These are phyloP conservation scores for Vanrija sp. DNA, from an alignment of 1,284 basidiomycete species.

Conservation along the genomic window DNA sequence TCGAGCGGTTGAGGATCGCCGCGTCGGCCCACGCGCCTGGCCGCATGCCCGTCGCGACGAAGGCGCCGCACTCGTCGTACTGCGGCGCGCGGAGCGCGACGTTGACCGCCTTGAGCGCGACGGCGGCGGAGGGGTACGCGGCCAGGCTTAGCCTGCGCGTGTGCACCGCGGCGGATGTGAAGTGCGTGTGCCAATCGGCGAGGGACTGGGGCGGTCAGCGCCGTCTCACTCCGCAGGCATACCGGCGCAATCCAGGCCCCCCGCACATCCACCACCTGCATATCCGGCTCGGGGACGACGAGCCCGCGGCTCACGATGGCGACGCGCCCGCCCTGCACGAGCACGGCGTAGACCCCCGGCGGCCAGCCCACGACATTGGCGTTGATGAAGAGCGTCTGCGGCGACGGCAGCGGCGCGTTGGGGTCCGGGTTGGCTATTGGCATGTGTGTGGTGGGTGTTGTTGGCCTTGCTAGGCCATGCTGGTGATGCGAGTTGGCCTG, in stretches of 20 bases:
- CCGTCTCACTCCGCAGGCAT: no score
- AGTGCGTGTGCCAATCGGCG: conserved; percentile 32
- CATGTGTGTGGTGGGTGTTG: no score
- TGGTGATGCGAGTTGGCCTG: no score
- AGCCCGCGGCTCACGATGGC: conserved; percentile 5
- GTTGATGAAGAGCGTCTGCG: conserved; percentile 15
- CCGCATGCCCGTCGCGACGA: conserved; percentile 22
- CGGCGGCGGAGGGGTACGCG: conserved; percentile 15
- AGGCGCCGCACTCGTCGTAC: conserved; percentile 13
- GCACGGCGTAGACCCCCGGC: conserved; percentile 13
- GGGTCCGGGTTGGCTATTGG: no score
- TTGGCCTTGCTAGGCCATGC: no score
- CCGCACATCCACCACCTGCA: conserved; percentile 6
- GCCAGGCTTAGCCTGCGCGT: conserved; percentile 21
- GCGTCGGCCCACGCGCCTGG: conserved; percentile 32
- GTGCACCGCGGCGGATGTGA: conserved; percentile 22
- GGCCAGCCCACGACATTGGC: conserved; percentile 21
- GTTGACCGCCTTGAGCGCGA: conserved; percentile 18
- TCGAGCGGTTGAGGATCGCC: conserved; percentile 19
- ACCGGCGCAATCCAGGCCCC: conserved; percentile 2
- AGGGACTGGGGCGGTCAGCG: conserved; percentile 2
- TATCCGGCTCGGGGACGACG: not conserved
- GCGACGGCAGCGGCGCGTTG: not conserved
- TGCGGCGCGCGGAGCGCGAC: conserved; percentile 5
- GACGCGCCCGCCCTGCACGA: conserved; percentile 13